Evolutionary conservation across 2,329 filamentous ascomycete species (phyloP), one percentile per base, ranked within the genome.

Genomic region (Penicillium crustosum): DNA sequence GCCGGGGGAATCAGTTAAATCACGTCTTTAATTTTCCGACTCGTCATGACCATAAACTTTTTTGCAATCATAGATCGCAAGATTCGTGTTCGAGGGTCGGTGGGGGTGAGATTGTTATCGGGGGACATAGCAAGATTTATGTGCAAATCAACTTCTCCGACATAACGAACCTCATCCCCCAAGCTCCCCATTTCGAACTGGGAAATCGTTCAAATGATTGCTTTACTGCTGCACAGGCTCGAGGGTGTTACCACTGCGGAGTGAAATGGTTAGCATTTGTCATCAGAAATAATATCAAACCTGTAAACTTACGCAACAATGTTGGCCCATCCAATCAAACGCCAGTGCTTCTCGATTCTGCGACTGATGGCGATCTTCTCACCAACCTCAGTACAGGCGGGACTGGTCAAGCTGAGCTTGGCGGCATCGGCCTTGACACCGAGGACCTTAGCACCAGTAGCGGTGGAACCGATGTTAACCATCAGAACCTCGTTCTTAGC

Each of bases 281-380:
- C 43, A 53, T 23, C 17, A 43, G 42, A 31, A 13, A 9, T n/a
- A 33, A 41, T 33, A 33, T 45, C 23, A 44, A 4, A 48, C 39
- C 31, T 12, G 51, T 48, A 36, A 23, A 79, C 77, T 77, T 75
- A 79, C 77, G 76, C 77, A 61, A 88, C 86, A 74, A 91, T 91
- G 65, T 89, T 92, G 59, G 89, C 89, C 91, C 91, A 95, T 69
- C 91, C 91, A 70, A 96, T 95, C 73, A 95, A 83, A 80, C 92
- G 90, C 93, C 93, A 97, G 80, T 97, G 93, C 86, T 97, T 97
- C 80, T 99, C 94, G 71, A 97, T 97, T 87, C 94, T 90, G 80
- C 94, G 85, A 75, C 88, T 92, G 72, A 99, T 83, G 42, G 94
- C 94, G 71, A 99, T 93, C 89, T 99, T 97, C 83, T 99, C 93